Base-by-base conservation (phyloP, 2,329 filamentous ascomycete species). In the Cadophora malorum region DNA sequence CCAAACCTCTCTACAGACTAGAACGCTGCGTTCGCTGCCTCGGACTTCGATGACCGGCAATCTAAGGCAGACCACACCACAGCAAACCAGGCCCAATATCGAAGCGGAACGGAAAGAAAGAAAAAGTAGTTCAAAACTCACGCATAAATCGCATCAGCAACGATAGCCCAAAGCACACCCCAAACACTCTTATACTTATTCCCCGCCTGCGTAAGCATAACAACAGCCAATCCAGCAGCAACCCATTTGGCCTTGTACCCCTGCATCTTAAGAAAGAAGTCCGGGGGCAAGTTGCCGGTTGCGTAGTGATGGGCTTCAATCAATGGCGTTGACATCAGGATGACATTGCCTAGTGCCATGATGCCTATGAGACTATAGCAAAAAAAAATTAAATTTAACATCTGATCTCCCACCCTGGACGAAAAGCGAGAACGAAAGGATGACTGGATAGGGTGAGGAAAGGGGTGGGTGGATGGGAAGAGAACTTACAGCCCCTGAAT, bases 261-360 rank as follows among this genome's bases (percentile, higher is more conserved):
- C 61, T 63, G 61, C 49, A 53, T 19, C 31, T 52, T 63, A 12
- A 16, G n/a, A 33, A 63, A 53, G 49, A 25, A 55, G 9, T 28
- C 7, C 21, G 61, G 61, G 14, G 49, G 25, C 31, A 63, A 16
- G 25, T 33, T 63, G 2, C 61, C 61, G 10, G 50, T 35, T n/a
- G 61, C 61, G 61, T 63, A 63, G n/a, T 38, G 31, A 21, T 63
- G 61, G 12, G 61, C 61, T 38, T 63, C 61, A 3, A 63, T 25
- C 0, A 33, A 12, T 10, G 61, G 61, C 21, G 61, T 63, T 6
- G 31, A 12, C 61, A 53, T 52, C n/a, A 63, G 33, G 5, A 41
- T 21, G n/a, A 55, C 5, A 25, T 63, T 63, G 2, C 61, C 61
- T n/a, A 63, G 49, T 9, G 28, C 28, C 7, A 38, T n/a, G 25